Evolutionary conservation across 148 eudicot genomes (phyloP).

Genomic region (Silene conica): DNA sequence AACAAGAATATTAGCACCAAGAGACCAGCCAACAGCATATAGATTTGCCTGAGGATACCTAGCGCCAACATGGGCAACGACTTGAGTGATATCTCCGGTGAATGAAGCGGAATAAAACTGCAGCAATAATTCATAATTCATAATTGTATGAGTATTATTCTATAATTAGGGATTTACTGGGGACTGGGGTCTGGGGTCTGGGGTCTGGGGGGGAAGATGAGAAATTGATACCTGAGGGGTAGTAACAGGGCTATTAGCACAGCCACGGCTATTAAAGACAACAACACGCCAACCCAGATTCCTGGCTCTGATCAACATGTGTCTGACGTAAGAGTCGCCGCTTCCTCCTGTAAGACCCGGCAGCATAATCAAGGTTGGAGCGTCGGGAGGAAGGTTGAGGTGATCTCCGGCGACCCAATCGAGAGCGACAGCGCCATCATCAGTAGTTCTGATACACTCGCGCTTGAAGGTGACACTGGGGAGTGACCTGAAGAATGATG

Average conservation of each 20-base stretch:
- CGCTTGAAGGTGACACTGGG: constrained; percentile 61
- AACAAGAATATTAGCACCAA: constrained; percentile 91
- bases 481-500: constrained; percentile 59
- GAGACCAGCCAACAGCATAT: constrained; percentile 88
- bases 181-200: too few species aligned
- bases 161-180: too few species aligned
- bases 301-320: constrained; percentile 73
- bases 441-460: constrained; percentile 65
- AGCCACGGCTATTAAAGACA: constrained; percentile 91
- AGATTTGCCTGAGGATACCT: constrained; percentile 68
- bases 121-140: not conserved
- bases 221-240: constrained; percentile 61
- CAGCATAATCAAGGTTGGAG: constrained; percentile 77
- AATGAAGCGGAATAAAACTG: constrained; percentile 96
- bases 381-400: constrained; percentile 30
- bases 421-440: constrained; percentile 70
- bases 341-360: constrained; percentile 99
- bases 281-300: constrained; percentile 73
- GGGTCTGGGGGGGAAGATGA: too few species aligned
- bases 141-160: too few species aligned
- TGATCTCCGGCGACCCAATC: constrained; percentile 92
- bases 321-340: constrained; percentile 77
- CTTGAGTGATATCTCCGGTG: constrained; percentile 75
- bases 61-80: constrained; percentile 60
- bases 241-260: constrained; percentile 79